Evolutionary conservation across 2,329 filamentous ascomycete species (phyloP), one percentile per base, ranked within the genome.

Genomic region (Verticillium klebahnii): DNA sequence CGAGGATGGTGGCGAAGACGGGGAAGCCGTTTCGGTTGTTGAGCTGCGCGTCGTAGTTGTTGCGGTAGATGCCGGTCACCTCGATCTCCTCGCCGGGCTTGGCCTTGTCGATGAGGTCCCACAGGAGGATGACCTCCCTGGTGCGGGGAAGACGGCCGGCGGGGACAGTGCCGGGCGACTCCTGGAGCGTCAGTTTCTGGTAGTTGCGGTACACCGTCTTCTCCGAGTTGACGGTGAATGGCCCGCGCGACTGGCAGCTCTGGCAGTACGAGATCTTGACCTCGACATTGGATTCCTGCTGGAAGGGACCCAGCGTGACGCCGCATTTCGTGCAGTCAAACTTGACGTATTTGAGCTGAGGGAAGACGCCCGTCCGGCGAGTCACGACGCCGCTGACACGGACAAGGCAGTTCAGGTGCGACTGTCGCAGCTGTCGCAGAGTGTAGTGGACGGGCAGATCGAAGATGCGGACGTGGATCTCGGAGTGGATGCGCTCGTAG

Each of bases 21-120:
- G 95, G 95, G 78, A 99, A 98, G 5, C 95, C 95, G 72, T 98
- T 99, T 72, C 95, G 94, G 80, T 97, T 98, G 79, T 99, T 99
- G 60, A 99, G 85, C 69, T 96, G 92, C 3, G 95, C 93, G 73
- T 98, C 94, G 72, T 97, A 99, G 78, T 96, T 98, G 81, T 99
- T 99, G 69, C 93, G 89, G 78, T 99, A 99, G 68, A 97, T 91
- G 66, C 95, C 95, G 8, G 93, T 98, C 11, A 99, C 89, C 72
- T 99, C 95, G 61, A 99, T 93, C 73, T 99, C 96, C 76, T 99
- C 95, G 61, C 95, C 95, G 32, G 95, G 95, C 79, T 99, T 99
- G 52, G 94, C 94, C 66, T 87, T 91, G 76, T 99, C 95, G 67
- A 99, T 99, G 60, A 99, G 82, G 78, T 99, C 95, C 87, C 95